Conservation (phyloP, 768 basidiomycete genomes). For the Cyclocybe cylindracea region DNA sequence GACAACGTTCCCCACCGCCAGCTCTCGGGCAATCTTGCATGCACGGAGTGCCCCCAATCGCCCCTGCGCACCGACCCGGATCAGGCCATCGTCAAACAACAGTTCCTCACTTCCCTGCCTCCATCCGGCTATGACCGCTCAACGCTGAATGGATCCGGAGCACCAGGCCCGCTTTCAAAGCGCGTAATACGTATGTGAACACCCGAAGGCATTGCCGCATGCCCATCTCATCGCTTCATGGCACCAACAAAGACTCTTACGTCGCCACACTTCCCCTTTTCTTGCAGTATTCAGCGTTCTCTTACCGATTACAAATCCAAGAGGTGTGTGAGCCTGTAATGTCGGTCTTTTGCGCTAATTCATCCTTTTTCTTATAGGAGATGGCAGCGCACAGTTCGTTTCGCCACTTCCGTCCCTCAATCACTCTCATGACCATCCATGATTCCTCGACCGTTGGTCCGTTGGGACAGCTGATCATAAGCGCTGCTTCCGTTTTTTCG, state of each 20-base stretch:
- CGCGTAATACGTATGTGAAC: conserved; percentile 76
- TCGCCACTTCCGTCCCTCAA: too few species aligned
- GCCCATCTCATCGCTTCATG: conserved; percentile 17
- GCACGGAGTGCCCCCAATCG: conserved; percentile 48
- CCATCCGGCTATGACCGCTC: conserved; percentile 76
- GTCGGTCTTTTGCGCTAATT: neutral
- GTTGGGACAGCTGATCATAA: conserved; percentile 49
- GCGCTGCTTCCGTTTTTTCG: conserved; percentile 64
- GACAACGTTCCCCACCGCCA: conserved; percentile 72
- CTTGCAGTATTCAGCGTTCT: conserved; percentile 60
- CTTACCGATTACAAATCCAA: conserved; percentile 69
- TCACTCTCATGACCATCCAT: conserved; percentile 29
- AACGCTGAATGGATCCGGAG: conserved; percentile 73
- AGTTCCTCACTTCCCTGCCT: conserved; percentile 71
- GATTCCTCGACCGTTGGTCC: conserved; percentile 53
- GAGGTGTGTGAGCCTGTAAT: conserved; percentile 54
- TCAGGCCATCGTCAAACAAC: conserved; percentile 6
- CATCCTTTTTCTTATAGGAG: too few species aligned
- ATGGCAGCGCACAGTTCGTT: too few species aligned
- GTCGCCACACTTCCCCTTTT: conserved; percentile 66
- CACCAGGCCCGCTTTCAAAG: conserved; percentile 85
- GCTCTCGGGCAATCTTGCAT: conserved; percentile 72
- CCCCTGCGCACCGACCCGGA: conserved; percentile 34
- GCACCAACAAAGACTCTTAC: conserved; percentile 70
- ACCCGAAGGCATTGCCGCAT: conserved; percentile 11